Evolutionary conservation across 2,329 filamentous ascomycete genomes (phyloP), one percentile per base, ranked within the genome.

Genomic region (Botrytis paeoniae): DNA sequence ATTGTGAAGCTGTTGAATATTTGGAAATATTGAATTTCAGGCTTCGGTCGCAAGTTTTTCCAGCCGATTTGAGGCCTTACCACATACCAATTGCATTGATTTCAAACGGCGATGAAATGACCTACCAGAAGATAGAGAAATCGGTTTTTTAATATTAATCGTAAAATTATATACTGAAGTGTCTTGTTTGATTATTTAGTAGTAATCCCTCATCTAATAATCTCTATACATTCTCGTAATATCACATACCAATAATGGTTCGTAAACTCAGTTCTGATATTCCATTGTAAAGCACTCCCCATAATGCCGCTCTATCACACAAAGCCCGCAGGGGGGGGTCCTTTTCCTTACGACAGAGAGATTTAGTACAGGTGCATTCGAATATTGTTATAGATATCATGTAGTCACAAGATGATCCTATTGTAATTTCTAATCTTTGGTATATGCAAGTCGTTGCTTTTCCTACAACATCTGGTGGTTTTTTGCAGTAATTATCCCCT

Each of bases 1-100:
- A 48, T 37, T 35, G 1, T 29, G 63, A 51, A 66, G 41, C 25
- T 25, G 29, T 18, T n/a, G 12, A 48, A 29, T 29, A 2, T 14
- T 57, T 54, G 45, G 25, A 57, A 68, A 57, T 69, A 37, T 69
- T 43, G 61, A 7, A 45, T 41, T 57, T 68, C n/a, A 43, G 48
- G 25, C 48, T 43, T 69, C 65, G 65, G 65, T 69, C 48, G 65
- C 48, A 69, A 69, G 65, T 69, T 69, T 69, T 69, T 69, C 65
- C 65, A 69, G 48, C 65, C 65, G 48, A 25, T 39, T 39, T 57
- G 64, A 68, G 37, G 43, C 14, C 25, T 54, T 14, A n/a, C 25
- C n/a, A 25, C 48, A n/a, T 4, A 22, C 2, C 43, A 45, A 4
- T 12, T 3, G 25, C 48, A 54, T 48, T 9, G 20, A 48, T 20